Evolutionary conservation across 2,329 filamentous ascomycete genomes (phyloP).

Genomic region (Mycocentrospora acerina): DNA sequence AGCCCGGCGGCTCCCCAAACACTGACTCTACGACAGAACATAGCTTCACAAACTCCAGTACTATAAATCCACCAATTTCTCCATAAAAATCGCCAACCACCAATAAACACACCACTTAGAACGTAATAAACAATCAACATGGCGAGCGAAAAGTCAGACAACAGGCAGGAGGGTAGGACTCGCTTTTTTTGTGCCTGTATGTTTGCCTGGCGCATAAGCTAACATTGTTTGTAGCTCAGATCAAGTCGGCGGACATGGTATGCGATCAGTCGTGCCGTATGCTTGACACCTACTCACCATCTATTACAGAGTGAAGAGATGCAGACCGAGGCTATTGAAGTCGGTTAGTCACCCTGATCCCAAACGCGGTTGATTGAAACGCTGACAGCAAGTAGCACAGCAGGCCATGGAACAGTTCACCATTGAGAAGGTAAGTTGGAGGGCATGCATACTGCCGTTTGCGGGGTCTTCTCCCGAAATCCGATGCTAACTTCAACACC

Average conservation of each 20-base stretch:
- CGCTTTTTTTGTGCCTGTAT: constrained; percentile 20
- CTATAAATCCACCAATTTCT: constrained; percentile 9
- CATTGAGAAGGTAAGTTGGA: constrained; percentile 64
- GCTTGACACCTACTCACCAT: constrained; percentile 14
- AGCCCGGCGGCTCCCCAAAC: constrained; percentile 5
- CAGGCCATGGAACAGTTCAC: constrained; percentile 71
- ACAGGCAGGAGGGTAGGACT: constrained; percentile 52
- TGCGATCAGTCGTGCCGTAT: constrained; percentile 22
- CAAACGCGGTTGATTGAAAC: constrained; percentile 13
- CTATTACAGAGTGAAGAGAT: constrained; percentile 82
- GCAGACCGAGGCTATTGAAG: constrained; percentile 93
- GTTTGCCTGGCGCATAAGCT: constrained; percentile 19
- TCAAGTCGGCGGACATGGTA: constrained; percentile 99
- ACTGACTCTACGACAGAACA: constrained; percentile 17
- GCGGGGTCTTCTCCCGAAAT: background rate
- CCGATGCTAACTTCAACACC: constrained; percentile 5
- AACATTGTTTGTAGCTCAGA: constrained; percentile 66
- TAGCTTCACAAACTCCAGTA: constrained; percentile 9
- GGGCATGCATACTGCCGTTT: background rate
- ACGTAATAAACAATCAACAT: constrained; percentile 23
- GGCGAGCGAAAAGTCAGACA: constrained; percentile 65
- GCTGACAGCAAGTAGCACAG: constrained; percentile 55
- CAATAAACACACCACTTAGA: constrained; percentile 1
- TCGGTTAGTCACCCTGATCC: constrained; percentile 64
- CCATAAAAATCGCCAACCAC: background rate